These are phyloP conservation scores for Durusdinium trenchii DNA, from an alignment of 73 alveolate species.

Conservation along the genomic window DNA sequence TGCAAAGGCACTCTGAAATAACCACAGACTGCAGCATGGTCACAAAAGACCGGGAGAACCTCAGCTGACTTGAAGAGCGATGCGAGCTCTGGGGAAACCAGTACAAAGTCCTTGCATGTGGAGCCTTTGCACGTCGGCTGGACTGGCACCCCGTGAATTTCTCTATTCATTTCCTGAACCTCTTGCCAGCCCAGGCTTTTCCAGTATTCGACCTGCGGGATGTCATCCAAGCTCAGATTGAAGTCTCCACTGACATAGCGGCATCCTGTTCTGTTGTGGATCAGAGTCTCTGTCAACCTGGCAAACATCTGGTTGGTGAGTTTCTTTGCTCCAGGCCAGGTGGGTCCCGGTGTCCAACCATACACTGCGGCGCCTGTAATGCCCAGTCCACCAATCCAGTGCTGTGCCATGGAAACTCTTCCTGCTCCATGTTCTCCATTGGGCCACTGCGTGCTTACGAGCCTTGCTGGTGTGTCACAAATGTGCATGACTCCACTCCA, in stretches of 20 bases:
- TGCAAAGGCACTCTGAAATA: not conserved
- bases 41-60: not conserved
- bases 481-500: not conserved
- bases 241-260: not conserved
- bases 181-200: not conserved
- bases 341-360: not conserved
- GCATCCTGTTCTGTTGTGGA: not conserved
- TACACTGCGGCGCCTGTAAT: not conserved
- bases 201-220: too few relatives aligned
- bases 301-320: not conserved
- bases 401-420: not conserved
- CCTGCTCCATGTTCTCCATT: not conserved
- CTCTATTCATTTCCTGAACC: not conserved
- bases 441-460: not conserved
- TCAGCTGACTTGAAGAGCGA: not conserved
- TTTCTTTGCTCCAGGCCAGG: not conserved
- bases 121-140: not conserved
- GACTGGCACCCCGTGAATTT: not conserved
- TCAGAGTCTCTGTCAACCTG: not conserved
- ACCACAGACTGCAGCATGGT: not conserved
- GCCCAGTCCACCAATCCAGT: not conserved
- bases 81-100: not conserved
- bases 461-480: not conserved
- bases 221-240: not conserved
- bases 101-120: not conserved